Percentiles rank a stretch among this genome's conserved stretches.
Evolutionary conservation across 805 yeast genomes (phyloP).

Genomic region (Teunomyces cretensis): DNA sequence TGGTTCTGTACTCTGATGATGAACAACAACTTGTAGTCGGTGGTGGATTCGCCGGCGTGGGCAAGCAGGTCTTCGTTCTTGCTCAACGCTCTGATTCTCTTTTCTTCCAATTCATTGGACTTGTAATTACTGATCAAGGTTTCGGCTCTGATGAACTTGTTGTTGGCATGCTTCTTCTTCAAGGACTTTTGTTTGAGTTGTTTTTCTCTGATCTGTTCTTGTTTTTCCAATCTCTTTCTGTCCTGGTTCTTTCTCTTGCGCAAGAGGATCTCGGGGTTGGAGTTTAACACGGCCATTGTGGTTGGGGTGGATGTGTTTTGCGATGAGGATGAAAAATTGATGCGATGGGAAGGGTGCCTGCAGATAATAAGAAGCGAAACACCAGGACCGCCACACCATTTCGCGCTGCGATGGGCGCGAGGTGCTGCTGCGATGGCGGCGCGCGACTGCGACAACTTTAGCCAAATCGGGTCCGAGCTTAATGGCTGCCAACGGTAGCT

Average conservation of each 20-base stretch:
- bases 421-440: no score
- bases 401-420: no score
- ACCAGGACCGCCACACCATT: no score
- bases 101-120: slow-evolving; percentile 65
- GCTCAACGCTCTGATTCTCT: slow-evolving; percentile 63
- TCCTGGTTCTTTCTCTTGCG: slow-evolving; percentile 80
- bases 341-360: no score
- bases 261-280: slow-evolving; percentile 75
- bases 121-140: slow-evolving; percentile 64
- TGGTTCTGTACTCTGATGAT: slow-evolving; percentile 68
- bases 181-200: slow-evolving; percentile 42
- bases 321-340: slow-evolving; percentile 7
- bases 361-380: no score
- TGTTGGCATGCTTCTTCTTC: slow-evolving; percentile 39
- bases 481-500: no score
- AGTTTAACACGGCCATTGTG: slow-evolving; percentile 50
- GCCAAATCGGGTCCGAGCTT: no score
- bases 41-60: slow-evolving; percentile 20
- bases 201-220: slow-evolving; percentile 58
- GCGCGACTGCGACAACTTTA: no score
- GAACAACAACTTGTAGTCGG: slow-evolving; percentile 47
- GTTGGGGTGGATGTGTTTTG: slow-evolving; percentile 8
- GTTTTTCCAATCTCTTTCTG: slow-evolving; percentile 69
- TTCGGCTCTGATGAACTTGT: slow-evolving; percentile 72
- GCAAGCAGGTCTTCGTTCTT: slow-evolving; percentile 43